Evolutionary conservation across 176 grass and related monocot genomes (phyloP).

Genomic region (Secale cereale): DNA sequence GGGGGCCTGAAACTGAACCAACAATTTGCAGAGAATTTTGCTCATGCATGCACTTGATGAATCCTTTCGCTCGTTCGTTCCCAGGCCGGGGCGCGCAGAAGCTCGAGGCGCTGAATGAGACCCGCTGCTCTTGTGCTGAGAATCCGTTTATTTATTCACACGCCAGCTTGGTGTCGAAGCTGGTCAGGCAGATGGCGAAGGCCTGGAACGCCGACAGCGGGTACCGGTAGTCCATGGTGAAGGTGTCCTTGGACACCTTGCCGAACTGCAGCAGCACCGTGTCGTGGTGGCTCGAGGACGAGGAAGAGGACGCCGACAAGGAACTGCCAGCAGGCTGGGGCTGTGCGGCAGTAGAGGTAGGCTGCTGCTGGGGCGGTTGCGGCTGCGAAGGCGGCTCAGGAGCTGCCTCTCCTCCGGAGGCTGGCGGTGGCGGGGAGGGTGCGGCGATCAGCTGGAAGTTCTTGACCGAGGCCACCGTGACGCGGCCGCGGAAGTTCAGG

Average conservation of each 20-base stretch:
- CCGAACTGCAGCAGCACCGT: conserved; percentile 75
- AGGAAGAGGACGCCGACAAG: not conserved
- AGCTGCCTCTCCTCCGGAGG: not conserved
- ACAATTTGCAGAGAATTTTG: not conserved
- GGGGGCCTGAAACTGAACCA: not conserved
- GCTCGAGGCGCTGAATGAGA: not conserved
- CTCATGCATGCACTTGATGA: not conserved
- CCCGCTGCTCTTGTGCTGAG: not conserved
- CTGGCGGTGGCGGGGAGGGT: not conserved
- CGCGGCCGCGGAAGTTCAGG: conserved; percentile 80
- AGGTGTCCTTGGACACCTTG: conserved; percentile 74
- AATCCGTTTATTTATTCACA: conserved; percentile 69
- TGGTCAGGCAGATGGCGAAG: conserved; percentile 82
- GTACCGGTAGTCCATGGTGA: conserved; percentile 90
- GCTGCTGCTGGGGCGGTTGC: not conserved
- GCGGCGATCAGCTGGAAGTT: conserved; percentile 82
- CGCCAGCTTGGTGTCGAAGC: conserved; percentile 87
- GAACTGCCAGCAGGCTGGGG: conserved; percentile 14
- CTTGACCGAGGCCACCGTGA: conserved; percentile 82
- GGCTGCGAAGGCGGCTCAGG: not conserved
- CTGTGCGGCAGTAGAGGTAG: not conserved
- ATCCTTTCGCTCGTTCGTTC: not conserved
- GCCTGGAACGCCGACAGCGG: conserved; percentile 87
- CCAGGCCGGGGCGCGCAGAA: not conserved
- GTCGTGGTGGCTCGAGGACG: conserved; percentile 32